Evolutionary conservation across 2,329 filamentous ascomycete genomes (phyloP), one percentile per base, ranked within the genome.

Genomic region (Aspergillus clavatus): DNA sequence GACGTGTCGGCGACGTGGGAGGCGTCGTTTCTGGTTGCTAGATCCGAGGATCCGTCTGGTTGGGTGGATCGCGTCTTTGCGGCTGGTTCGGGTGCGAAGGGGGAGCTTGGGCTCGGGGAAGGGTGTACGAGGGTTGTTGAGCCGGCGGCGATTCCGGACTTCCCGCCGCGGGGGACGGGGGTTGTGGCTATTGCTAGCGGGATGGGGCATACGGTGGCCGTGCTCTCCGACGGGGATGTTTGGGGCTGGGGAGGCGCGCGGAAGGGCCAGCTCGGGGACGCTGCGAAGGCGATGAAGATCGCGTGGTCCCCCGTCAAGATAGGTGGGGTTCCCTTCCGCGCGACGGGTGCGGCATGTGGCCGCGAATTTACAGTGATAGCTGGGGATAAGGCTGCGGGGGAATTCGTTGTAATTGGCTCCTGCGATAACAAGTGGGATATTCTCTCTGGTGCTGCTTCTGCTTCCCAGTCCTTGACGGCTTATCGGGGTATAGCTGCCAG

Each of bases 231-330:
- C 60, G 91, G 90, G 0, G 77, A 86, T 12, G 83, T 84, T 1
- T 95, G 86, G 62, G 90, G 89, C 2, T 97, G 91, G 91, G 93
- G 93, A 0, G 87, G 82, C 57, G 84, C 86, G 11, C 79, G 89
- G 19, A 93, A 95, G 61, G 87, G 87, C 0, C 91, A 98, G 63
- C 70, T 95, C 1, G 90, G 89, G 1, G 67, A 72, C 33, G 76
- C 77, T 0, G 69, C 70, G 22, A 72, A 70, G 5, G 53, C 45
- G 0, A 62, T 69, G 7, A 71, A 68, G 37, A 66, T 82, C 22
- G 62, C 84, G 2, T 76, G 78, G 68, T 60, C 59, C 12, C 89
- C 89, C 4, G 72, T 78, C 7, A 82, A 74, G 65, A 76, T 95
- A 18, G 68, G 71, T 69, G 64, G 79, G 1, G 56, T 78, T 37